Percentiles rank a stretch among this genome's conserved stretches.
phyloP scores from a whole-genome alignment of 2,329 filamentous ascomycete genomes.

The Sporothrix luriei region DNA sequence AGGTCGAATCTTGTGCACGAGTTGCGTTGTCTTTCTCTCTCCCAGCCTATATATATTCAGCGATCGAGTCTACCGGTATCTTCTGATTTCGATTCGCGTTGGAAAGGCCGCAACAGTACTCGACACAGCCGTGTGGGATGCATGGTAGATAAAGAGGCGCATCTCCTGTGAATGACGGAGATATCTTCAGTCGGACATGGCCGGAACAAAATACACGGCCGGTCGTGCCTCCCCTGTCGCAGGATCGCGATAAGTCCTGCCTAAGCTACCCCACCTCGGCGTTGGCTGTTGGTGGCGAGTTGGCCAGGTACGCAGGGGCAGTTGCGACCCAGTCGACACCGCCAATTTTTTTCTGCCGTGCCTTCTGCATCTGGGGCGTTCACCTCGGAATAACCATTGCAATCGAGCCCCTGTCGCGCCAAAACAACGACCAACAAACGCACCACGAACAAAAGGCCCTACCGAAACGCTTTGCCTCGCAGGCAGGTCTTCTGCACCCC shows the following conservation, averaged over 20 bases:
- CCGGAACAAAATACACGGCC: background rate
- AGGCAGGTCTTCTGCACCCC: background rate
- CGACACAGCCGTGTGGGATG: background rate
- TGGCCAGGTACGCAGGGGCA: constrained; percentile 22
- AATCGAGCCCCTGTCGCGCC: background rate
- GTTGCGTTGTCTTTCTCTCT: background rate
- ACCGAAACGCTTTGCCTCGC: background rate
- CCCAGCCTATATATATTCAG: background rate
- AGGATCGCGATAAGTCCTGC: constrained; percentile 29
- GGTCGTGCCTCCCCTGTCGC: constrained; percentile 15
- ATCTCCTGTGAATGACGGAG: background rate
- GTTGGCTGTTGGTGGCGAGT: constrained; percentile 1
- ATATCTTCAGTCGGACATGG: background rate
- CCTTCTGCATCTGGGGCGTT: background rate
- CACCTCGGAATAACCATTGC: background rate
- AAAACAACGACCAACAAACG: constrained; percentile 5
- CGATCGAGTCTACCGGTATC: background rate
- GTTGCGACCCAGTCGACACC: constrained; percentile 15
- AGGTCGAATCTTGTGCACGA: background rate
- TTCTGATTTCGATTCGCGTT: background rate
- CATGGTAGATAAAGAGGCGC: background rate
- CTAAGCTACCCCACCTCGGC: constrained; percentile 27
- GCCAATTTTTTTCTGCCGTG: constrained; percentile 24
- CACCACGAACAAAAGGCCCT: background rate
- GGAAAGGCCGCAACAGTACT: background rate